phyloP scores from a whole-genome alignment of 768 basidiomycete species.

The Russula emetica region DNA sequence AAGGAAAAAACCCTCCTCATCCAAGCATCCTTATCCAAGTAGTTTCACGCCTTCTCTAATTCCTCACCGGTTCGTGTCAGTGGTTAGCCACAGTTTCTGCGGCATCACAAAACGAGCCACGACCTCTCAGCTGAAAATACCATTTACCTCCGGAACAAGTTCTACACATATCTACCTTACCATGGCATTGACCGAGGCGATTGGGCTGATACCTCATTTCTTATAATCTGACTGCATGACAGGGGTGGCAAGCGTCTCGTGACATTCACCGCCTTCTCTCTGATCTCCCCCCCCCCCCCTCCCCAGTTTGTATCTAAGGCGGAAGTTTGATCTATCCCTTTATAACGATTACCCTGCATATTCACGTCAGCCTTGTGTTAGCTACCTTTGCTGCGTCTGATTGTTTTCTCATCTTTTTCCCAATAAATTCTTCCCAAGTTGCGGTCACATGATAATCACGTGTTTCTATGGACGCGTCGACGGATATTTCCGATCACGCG shows the following conservation, averaged over 20 bases:
- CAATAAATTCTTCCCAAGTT: constrained; percentile 1
- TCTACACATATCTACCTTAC: constrained; percentile 14
- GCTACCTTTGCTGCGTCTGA: neutral
- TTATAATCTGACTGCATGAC: constrained; percentile 13
- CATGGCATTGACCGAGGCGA: constrained; percentile 3
- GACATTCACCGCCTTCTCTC: constrained; percentile 1
- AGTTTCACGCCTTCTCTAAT: neutral
- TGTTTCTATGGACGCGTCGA: constrained; percentile 4
- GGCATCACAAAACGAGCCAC: neutral
- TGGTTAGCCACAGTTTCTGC: neutral
- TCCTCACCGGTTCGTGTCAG: neutral
- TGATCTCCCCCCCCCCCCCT: neutral
- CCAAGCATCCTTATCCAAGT: constrained; percentile 19
- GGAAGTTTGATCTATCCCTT: constrained; percentile 20
- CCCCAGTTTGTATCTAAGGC: constrained; percentile 11
- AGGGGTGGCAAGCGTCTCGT: neutral
- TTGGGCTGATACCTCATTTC: constrained; percentile 24
- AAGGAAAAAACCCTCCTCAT: constrained; percentile 47
- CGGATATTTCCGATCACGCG: neutral
- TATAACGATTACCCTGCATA: constrained; percentile 20
- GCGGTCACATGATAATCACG: constrained; percentile 25
- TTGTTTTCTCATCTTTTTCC: neutral
- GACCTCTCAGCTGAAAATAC: constrained; percentile 4
- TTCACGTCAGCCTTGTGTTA: constrained; percentile 15
- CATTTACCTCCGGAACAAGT: constrained; percentile 4